phyloP scores from a whole-genome alignment of 192 early-diverging fungal species.

The Linderina pennispora region DNA sequence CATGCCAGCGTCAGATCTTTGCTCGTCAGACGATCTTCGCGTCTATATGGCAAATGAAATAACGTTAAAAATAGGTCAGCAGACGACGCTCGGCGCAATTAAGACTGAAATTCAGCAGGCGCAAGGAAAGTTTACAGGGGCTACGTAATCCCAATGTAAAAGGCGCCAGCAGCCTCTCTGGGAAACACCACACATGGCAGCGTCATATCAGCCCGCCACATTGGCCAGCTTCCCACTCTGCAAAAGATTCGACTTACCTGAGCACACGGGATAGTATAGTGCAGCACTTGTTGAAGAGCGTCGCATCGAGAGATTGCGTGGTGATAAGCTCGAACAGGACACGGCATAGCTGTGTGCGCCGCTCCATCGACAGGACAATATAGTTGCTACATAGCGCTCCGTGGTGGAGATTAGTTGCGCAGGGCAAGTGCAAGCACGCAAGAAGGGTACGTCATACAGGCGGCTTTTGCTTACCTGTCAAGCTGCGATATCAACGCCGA shows the following conservation, averaged over 20 bases:
- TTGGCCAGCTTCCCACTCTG: no score
- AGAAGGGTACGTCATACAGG: no score
- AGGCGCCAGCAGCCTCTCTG: no score
- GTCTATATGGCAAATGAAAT: constrained; percentile 27
- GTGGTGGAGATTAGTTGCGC: neutral
- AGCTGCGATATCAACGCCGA: constrained; percentile 21
- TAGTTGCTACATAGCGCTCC: constrained; percentile 31
- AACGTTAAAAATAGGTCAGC: no score
- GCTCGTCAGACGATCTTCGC: constrained; percentile 44
- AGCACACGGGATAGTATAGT: constrained; percentile 55
- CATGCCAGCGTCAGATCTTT: constrained; percentile 67
- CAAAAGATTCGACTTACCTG: constrained; percentile 57
- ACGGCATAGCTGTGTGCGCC: constrained; percentile 26
- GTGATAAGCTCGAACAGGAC: constrained; percentile 61
- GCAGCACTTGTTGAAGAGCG: constrained; percentile 59
- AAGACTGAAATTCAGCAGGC: neutral
- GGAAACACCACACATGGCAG: no score
- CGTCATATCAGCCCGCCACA: no score
- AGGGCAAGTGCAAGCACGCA: neutral
- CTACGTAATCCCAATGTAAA: no score
- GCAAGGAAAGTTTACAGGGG: no score
- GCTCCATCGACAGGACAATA: constrained; percentile 9
- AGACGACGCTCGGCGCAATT: neutral
- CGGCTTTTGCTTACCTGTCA: constrained; percentile 31
- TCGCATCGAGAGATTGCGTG: constrained; percentile 60